Evolutionary conservation across 208 protist species (phyloP).

Genomic region (Herpetomonas samuelpessoai): DNA sequence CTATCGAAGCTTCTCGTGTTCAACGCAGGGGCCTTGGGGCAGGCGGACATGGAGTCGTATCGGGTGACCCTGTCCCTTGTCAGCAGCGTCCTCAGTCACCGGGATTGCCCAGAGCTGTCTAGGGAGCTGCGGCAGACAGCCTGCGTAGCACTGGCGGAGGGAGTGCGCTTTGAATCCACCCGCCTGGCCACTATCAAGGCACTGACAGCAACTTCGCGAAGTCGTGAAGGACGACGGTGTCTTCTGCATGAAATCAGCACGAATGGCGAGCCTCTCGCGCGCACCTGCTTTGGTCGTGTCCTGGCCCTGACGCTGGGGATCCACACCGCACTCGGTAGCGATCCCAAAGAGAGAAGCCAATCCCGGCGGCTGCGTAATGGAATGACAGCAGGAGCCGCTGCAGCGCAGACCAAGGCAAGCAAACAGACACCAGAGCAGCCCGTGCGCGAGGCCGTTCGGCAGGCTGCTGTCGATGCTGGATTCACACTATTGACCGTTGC

Average conservation of each 20-base stretch:
- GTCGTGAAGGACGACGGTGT: slow-evolving; percentile 40
- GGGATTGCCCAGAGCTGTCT: not conserved
- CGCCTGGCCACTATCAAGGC: slow-evolving; percentile 31
- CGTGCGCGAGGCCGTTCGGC: not conserved
- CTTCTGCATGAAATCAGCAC: slow-evolving; percentile 55
- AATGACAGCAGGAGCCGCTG: too few species aligned
- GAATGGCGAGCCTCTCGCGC: slow-evolving; percentile 47
- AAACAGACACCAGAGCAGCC: not conserved
- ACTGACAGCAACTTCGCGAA: slow-evolving; percentile 23
- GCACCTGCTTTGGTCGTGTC: slow-evolving; percentile 67
- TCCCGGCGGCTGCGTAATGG: not conserved
- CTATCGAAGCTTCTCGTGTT: slow-evolving; percentile 9
- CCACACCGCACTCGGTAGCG: slow-evolving; percentile 12
- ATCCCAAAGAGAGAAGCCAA: not conserved
- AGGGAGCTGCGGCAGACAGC: slow-evolving; percentile 21
- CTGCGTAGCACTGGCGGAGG: slow-evolving; percentile 31
- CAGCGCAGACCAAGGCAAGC: not conserved
- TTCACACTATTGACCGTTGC: slow-evolving; percentile 10
- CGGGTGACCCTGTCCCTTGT: slow-evolving; percentile 39
- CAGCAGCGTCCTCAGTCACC: slow-evolving; percentile 34
- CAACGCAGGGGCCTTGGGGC: slow-evolving; percentile 8
- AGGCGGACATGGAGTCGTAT: slow-evolving; percentile 7
- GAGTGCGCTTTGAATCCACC: slow-evolving; percentile 29
- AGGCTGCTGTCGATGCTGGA: not conserved
- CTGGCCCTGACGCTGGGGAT: slow-evolving; percentile 49